Base-by-base conservation (phyloP, 768 basidiomycete genomes). In the Podaxis sp. region DNA sequence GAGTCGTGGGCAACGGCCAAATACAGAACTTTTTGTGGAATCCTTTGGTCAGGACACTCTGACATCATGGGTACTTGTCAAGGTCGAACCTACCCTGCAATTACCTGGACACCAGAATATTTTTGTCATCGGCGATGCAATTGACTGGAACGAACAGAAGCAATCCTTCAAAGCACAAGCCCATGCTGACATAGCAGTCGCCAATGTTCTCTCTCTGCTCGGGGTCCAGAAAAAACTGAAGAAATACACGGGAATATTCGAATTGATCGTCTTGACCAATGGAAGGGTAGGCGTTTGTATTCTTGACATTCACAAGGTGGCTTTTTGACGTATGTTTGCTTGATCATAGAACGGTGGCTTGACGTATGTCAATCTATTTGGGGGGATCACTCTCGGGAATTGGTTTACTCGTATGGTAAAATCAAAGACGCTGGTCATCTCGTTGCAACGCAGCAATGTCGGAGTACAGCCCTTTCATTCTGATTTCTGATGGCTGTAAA, bases 21-120 rank as follows among this genome's bases (percentile, higher is more conserved):
- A 82, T 64, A 86, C 85, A 0, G 74, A 62, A 1, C 78, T 85
- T 63, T 69, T 86, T 14, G 64, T 37, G 27, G 59, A 70, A 27
- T 79, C 82, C 11, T 68, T 78, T 7, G 75, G 73, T 11, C 42
- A 61, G 1, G 66, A 67, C 32, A 59, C 55, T 5, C 73, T 85
- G 1, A 72, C 57, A 46, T 66, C 36, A 58, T 63, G 53, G 71
- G 79, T 63, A 64, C 69, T 61, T 35, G 74, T 88, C 62, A 81
- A 77, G 59, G 76, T 87, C 18, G 69, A 70, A 32, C 71, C 79
- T 1, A 84, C 80, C 11, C 73, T 70, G 1, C 68, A 68, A 50
- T 47, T 70, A 5, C 50, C 57, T 18, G 57, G 57, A 18, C 68
- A 67, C 51, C 61, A 66, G 9, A 48, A 59, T 11, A 65, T 70